Evolutionary conservation across 441 rosid genomes (phyloP).

Genomic region (Pelargonium myrrhifolium): DNA sequence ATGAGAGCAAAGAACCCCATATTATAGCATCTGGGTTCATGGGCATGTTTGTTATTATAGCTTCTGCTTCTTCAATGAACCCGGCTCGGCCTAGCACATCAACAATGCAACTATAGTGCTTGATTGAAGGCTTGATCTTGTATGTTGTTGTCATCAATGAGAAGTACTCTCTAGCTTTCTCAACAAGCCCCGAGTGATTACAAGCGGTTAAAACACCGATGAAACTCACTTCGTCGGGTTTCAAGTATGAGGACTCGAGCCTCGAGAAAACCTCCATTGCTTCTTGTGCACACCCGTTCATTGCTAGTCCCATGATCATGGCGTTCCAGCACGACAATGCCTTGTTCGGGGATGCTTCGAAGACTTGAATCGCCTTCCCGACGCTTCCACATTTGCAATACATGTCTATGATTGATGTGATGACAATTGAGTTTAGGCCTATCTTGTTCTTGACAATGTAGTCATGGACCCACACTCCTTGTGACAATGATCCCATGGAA

Average conservation of each 20-base stretch:
- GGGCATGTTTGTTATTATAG: slow-evolving; percentile 37
- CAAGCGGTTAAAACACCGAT: slow-evolving; percentile 53
- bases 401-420: slow-evolving; percentile 70
- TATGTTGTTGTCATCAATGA: slow-evolving; percentile 35
- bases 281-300: slow-evolving; percentile 39
- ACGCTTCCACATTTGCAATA: slow-evolving; percentile 62
- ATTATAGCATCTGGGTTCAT: slow-evolving; percentile 36
- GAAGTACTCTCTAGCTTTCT: slow-evolving; percentile 32
- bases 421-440: slow-evolving; percentile 46
- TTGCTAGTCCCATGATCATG: slow-evolving; percentile 53
- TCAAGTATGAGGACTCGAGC: slow-evolving; percentile 38
- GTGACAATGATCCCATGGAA: slow-evolving; percentile 50
- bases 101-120: slow-evolving; percentile 57
- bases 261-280: slow-evolving; percentile 42
- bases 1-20: slow-evolving; percentile 49
- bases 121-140: slow-evolving; percentile 47
- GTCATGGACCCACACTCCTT: slow-evolving; percentile 70
- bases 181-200: slow-evolving; percentile 38
- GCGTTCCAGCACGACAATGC: slow-evolving; percentile 66
- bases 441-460: slow-evolving; percentile 38
- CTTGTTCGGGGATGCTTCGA: slow-evolving; percentile 27
- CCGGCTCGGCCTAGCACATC: slow-evolving; percentile 49
- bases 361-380: slow-evolving; percentile 41
- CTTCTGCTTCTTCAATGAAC: slow-evolving; percentile 45
- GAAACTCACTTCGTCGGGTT: slow-evolving; percentile 46